These are phyloP conservation scores for Aspergillus ochraceoroseus DNA, from an alignment of 2,329 filamentous ascomycete genomes.

Conservation along the genomic window DNA sequence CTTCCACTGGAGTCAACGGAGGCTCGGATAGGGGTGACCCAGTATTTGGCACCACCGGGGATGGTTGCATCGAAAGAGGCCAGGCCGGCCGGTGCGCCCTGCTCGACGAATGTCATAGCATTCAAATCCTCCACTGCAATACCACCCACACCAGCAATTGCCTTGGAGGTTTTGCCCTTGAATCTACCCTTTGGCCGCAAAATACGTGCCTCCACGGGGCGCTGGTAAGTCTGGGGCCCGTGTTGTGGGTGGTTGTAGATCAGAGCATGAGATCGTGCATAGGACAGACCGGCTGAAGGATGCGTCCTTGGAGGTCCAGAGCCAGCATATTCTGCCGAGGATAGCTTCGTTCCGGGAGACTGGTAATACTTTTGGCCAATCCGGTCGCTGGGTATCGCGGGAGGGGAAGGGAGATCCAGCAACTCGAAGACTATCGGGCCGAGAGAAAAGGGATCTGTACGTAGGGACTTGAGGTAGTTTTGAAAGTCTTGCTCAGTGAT, in stretches of 20 bases:
- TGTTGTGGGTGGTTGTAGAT: slow-evolving; percentile 57
- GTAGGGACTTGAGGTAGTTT: slow-evolving; percentile 44
- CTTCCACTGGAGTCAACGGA: slow-evolving; percentile 44
- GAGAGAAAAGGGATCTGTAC: slow-evolving; percentile 44
- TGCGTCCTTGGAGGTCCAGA: slow-evolving; percentile 57
- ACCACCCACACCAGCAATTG: slow-evolving; percentile 41
- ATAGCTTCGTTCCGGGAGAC: slow-evolving; percentile 33
- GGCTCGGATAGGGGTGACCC: slow-evolving; percentile 48
- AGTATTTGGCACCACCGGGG: slow-evolving; percentile 51
- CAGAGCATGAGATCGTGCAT: slow-evolving; percentile 53
- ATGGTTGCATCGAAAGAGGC: slow-evolving; percentile 43
- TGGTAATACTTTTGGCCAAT: slow-evolving; percentile 35
- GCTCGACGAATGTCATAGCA: slow-evolving; percentile 31
- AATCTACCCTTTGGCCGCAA: slow-evolving; percentile 46
- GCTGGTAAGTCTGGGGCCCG: slow-evolving; percentile 52
- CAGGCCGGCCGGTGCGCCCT: slow-evolving; percentile 41
- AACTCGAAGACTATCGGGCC: slow-evolving; percentile 52
- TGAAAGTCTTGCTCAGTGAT: slow-evolving; percentile 46
- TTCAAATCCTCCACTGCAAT: slow-evolving; percentile 40
- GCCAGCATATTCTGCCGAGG: slow-evolving; percentile 42
- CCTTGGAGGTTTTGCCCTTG: slow-evolving; percentile 31
- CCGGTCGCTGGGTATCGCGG: slow-evolving; percentile 35
- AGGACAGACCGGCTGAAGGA: slow-evolving; percentile 60
- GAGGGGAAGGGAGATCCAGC: slow-evolving; percentile 52
- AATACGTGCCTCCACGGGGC: slow-evolving; percentile 56